phyloP scores from a whole-genome alignment of 1,284 basidiomycete genomes.

The Baeospora myosura region DNA sequence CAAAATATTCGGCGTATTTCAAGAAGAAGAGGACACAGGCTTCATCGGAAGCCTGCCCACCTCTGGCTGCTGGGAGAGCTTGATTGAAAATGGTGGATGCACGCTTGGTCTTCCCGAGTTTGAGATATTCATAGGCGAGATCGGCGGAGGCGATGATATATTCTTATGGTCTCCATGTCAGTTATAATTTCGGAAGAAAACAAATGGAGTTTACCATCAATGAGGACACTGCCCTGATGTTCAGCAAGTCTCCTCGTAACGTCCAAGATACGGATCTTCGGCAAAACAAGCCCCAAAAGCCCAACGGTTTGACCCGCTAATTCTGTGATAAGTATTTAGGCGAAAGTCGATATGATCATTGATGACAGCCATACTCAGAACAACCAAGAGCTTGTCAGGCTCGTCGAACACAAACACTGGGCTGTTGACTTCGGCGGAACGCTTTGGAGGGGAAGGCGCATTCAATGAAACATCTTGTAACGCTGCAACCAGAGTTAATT shows the following conservation, averaged over 20 bases:
- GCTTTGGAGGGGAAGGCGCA: constrained; percentile 21
- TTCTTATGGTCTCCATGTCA: constrained; percentile 35
- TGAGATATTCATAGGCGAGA: constrained; percentile 71
- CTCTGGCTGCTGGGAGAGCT: constrained; percentile 39
- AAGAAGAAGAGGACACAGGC: constrained; percentile 52
- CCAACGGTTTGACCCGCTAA: constrained; percentile 63
- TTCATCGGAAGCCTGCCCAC: constrained; percentile 37
- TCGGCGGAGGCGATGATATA: constrained; percentile 61
- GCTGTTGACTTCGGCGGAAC: constrained; percentile 14
- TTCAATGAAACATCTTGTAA: constrained; percentile 31
- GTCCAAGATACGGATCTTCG: constrained; percentile 51
- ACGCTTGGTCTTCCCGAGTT: constrained; percentile 66
- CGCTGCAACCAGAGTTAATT: constrained; percentile 18
- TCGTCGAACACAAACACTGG: constrained; percentile 36
- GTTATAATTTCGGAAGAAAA: neutral
- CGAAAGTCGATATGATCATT: constrained; percentile 12
- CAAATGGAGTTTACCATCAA: constrained; percentile 39
- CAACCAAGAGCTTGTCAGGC: constrained; percentile 36
- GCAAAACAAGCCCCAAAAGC: constrained; percentile 41
- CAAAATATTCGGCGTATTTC: constrained; percentile 61
- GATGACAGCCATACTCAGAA: constrained; percentile 40
- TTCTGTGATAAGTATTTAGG: constrained; percentile 31
- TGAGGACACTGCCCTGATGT: constrained; percentile 28
- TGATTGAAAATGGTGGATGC: constrained; percentile 60
- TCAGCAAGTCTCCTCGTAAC: constrained; percentile 40